Evolutionary conservation across 2,329 filamentous ascomycete species (phyloP).

Genomic region (Aspergillus aculeatus): DNA sequence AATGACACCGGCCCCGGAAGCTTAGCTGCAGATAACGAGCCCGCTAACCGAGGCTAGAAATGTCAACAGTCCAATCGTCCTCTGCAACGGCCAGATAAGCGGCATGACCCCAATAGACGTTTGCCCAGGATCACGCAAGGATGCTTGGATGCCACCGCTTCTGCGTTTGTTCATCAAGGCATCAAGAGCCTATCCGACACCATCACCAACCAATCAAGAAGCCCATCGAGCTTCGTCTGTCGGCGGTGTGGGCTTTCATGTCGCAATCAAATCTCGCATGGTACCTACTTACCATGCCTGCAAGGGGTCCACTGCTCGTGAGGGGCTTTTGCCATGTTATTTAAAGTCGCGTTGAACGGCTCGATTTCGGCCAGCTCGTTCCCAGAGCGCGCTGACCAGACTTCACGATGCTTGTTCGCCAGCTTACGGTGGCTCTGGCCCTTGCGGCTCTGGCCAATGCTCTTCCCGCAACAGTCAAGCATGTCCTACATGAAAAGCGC

Average conservation of each 20-base stretch:
- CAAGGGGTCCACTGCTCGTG: neutral
- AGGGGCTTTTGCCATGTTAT: neutral
- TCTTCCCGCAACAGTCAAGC: conserved; percentile 28
- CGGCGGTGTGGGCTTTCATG: conserved; percentile 1
- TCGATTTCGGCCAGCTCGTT: neutral
- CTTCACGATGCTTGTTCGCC: conserved; percentile 3
- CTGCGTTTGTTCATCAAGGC: neutral
- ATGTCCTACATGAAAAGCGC: conserved; percentile 48
- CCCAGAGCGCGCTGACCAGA: neutral
- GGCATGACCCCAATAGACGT: neutral
- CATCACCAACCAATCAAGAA: neutral
- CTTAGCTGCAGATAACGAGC: neutral
- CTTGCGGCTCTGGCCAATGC: conserved; percentile 24
- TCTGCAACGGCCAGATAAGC: neutral
- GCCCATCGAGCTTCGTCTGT: neutral
- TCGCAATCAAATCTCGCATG: conserved; percentile 2
- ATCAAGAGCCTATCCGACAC: neutral
- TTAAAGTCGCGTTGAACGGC: neutral
- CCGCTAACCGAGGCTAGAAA: neutral
- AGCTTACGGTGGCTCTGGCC: conserved; percentile 13
- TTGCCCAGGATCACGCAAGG: neutral
- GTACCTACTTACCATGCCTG: neutral
- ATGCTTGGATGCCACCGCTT: neutral
- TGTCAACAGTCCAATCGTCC: neutral
- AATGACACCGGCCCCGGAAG: neutral